phyloP scores from a whole-genome alignment of 306 rosid species.

The Dalbergia oliveri region DNA sequence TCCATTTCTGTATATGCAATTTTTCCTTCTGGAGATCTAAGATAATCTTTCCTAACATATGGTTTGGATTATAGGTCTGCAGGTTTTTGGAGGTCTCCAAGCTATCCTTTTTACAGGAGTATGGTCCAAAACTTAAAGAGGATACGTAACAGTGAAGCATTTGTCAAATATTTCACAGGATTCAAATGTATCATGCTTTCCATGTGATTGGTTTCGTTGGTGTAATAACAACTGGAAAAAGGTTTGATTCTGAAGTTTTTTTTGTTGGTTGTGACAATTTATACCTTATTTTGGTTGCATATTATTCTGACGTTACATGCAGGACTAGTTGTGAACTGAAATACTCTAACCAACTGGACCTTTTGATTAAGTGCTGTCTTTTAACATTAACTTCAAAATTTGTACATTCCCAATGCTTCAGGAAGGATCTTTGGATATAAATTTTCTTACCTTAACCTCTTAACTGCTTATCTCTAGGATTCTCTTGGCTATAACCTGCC shows the following conservation, averaged over 20 bases:
- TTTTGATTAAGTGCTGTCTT: not conserved
- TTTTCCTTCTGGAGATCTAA: constrained; percentile 25
- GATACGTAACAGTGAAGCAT: constrained; percentile 83
- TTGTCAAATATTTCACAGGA: constrained; percentile 70
- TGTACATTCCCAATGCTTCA: constrained; percentile 22
- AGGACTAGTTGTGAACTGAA: constrained; percentile 34
- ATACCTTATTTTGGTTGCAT: constrained; percentile 30
- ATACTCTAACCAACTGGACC: constrained; percentile 12
- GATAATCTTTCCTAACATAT: constrained; percentile 2
- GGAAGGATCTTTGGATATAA: constrained; percentile 28
- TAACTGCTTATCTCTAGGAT: constrained; percentile 31
- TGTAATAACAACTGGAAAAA: constrained; percentile 90
- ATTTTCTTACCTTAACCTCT: constrained; percentile 11
- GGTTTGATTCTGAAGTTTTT: constrained; percentile 54
- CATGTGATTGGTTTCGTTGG: constrained; percentile 70
- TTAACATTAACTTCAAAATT: constrained; percentile 33
- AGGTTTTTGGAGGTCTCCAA: constrained; percentile 96
- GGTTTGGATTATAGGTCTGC: constrained; percentile 77
- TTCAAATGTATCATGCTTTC: constrained; percentile 72
- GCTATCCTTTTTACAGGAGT: constrained; percentile 91
- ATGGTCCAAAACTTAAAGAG: constrained; percentile 95
- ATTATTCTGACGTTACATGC: constrained; percentile 20
- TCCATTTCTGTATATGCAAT: constrained; percentile 31
- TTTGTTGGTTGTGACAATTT: constrained; percentile 4
- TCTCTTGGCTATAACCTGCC: constrained; percentile 12